phyloP scores from a whole-genome alignment of 441 rosid genomes.

The Croton setiger region DNA sequence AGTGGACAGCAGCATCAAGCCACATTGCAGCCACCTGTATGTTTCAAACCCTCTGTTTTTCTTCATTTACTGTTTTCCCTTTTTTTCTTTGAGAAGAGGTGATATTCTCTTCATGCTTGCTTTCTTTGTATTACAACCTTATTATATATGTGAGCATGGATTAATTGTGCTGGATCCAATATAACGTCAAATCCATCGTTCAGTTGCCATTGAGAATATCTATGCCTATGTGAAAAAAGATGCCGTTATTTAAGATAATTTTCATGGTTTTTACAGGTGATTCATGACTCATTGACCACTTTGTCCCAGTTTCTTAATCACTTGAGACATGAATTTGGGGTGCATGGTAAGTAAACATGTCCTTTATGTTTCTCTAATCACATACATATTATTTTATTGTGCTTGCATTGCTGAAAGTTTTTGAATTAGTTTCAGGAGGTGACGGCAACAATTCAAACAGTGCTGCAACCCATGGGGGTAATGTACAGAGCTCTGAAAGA shows the following conservation, averaged over 20 bases:
- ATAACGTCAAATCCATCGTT: not conserved
- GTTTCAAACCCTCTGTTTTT: not conserved
- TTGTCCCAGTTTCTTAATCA: slow-evolving; percentile 54
- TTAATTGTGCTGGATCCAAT: not conserved
- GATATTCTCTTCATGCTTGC: not conserved
- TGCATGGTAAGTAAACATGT: not conserved
- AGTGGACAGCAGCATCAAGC: slow-evolving; percentile 3
- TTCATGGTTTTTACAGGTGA: slow-evolving; percentile 4
- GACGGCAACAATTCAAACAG: not conserved
- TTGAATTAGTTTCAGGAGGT: not conserved
- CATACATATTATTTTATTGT: not conserved
- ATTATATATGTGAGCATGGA: not conserved
- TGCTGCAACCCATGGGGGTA: not conserved
- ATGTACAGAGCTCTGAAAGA: not conserved
- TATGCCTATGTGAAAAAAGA: not conserved
- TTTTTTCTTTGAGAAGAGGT: not conserved
- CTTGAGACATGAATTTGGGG: slow-evolving; percentile 39
- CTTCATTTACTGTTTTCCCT: not conserved
- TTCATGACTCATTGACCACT: slow-evolving; percentile 52
- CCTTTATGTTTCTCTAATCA: not conserved
- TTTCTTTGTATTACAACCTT: not conserved
- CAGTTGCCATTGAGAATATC: not conserved
- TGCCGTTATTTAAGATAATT: not conserved
- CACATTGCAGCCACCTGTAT: slow-evolving; percentile 3
- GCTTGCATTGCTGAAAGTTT: not conserved